These are phyloP conservation scores for Darksidea phi DNA, from an alignment of 495 filamentous ascomycete genomes.

Conservation along the genomic window DNA sequence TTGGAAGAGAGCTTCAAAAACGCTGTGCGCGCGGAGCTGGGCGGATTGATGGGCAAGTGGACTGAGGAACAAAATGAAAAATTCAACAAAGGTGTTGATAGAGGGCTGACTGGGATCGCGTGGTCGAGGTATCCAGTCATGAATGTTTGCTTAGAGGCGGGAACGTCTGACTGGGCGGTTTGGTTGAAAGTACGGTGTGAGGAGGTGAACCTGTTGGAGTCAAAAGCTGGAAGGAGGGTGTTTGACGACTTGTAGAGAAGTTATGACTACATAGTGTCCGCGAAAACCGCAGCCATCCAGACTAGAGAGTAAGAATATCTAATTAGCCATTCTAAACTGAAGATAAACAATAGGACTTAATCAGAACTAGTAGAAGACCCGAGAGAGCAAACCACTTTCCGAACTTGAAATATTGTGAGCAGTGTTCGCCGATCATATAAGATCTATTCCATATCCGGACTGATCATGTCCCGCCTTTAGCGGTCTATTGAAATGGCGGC, in stretches of 20 bases:
- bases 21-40: background rate
- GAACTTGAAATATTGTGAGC: too few species aligned
- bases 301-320: too few species aligned
- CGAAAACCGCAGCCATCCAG: too few species aligned
- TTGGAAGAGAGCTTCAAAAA: background rate
- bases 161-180: slow-evolving; percentile 55
- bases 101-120: slow-evolving; percentile 12
- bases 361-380: too few species aligned
- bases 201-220: background rate
- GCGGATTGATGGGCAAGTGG: background rate
- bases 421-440: too few species aligned
- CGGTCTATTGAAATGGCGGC: background rate
- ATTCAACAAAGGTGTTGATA: slow-evolving; percentile 23
- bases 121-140: slow-evolving; percentile 50
- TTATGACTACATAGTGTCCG: background rate
- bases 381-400: too few species aligned
- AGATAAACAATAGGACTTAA: too few species aligned
- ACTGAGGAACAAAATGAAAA: background rate
- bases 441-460: too few species aligned
- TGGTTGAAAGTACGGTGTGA: slow-evolving; percentile 10
- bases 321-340: too few species aligned
- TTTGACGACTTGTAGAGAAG: slow-evolving; percentile 3
- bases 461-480: too few species aligned
- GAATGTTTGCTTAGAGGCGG: slow-evolving; percentile 51
- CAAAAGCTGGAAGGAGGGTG: background rate